Percentiles rank a stretch among this genome's conserved stretches.
Evolutionary conservation across 1,139 yeast genomes (phyloP).

Genomic region (Sugiyamaella sp.): DNA sequence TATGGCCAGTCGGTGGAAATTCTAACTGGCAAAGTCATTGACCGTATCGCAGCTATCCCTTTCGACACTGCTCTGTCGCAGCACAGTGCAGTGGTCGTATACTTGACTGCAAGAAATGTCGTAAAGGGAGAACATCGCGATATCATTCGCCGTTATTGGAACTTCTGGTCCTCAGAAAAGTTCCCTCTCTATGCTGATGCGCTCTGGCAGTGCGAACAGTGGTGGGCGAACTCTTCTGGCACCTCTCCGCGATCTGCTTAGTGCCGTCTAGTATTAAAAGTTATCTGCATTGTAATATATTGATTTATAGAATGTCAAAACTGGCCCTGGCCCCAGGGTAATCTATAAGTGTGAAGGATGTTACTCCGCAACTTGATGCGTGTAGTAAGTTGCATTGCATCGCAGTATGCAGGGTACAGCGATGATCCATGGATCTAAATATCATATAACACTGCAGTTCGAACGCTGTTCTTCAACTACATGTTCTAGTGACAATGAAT

Average conservation of each 20-base stretch:
- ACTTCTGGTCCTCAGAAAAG: conserved; percentile 27
- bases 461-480: neutral
- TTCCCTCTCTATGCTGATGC: conserved; percentile 32
- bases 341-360: too few relatives aligned
- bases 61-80: conserved; percentile 26
- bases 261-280: neutral
- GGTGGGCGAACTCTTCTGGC: conserved; percentile 19
- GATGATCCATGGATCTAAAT: too few relatives aligned
- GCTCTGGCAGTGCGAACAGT: conserved; percentile 24
- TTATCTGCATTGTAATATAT: conserved; percentile 6
- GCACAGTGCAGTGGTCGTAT: conserved; percentile 30
- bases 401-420: too few relatives aligned
- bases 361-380: too few relatives aligned
- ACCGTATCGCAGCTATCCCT: conserved; percentile 23
- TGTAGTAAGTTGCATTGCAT: too few relatives aligned
- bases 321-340: too few relatives aligned
- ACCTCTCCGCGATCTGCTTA: conserved; percentile 6
- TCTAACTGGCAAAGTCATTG: conserved; percentile 25
- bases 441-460: too few relatives aligned
- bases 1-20: conserved; percentile 17
- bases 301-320: too few relatives aligned
- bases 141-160: conserved; percentile 28
- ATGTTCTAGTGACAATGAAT: too few relatives aligned
- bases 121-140: conserved; percentile 22
- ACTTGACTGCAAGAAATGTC: conserved; percentile 27